Evolutionary conservation across 345 rosid species (phyloP).

Genomic region (Punica granatum): DNA sequence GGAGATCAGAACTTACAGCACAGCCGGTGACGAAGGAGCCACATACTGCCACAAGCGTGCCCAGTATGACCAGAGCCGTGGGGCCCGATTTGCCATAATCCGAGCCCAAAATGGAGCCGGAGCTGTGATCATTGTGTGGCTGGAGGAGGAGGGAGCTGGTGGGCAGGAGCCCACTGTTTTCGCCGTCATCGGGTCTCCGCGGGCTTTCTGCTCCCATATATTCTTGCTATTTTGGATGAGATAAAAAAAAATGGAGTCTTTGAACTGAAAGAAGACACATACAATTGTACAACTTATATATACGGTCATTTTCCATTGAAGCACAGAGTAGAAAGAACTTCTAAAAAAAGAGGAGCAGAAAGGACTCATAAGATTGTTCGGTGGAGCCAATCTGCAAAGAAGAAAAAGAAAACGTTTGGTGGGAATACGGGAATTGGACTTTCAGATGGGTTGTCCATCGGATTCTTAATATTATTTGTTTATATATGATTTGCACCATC

Average conservation of each 20-base stretch:
- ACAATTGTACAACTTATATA: no score
- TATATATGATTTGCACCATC: no score
- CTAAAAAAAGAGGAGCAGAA: no score
- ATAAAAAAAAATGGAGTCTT: not conserved
- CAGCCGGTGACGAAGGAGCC: conserved; percentile 25
- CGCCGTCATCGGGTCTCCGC: not conserved
- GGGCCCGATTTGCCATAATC: conserved; percentile 10
- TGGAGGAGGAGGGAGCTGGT: conserved; percentile 6
- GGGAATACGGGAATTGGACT: no score
- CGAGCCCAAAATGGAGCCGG: not conserved
- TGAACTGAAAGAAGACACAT: no score
- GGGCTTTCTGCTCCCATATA: not conserved
- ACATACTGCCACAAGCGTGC: conserved; percentile 42
- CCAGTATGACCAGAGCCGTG: conserved; percentile 26
- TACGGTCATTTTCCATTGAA: no score
- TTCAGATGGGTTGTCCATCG: no score
- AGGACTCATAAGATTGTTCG: not conserved
- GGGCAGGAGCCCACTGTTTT: not conserved
- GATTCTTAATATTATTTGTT: no score
- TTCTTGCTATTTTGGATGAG: not conserved
- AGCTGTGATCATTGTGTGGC: not conserved
- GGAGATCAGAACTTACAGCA: conserved; percentile 23
- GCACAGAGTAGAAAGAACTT: no score
- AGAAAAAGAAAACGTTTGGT: no score
- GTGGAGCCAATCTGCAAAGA: not conserved